These are phyloP conservation scores for Noccaea bulbosa DNA, from an alignment of 345 rosid genomes.

Conservation along the genomic window DNA sequence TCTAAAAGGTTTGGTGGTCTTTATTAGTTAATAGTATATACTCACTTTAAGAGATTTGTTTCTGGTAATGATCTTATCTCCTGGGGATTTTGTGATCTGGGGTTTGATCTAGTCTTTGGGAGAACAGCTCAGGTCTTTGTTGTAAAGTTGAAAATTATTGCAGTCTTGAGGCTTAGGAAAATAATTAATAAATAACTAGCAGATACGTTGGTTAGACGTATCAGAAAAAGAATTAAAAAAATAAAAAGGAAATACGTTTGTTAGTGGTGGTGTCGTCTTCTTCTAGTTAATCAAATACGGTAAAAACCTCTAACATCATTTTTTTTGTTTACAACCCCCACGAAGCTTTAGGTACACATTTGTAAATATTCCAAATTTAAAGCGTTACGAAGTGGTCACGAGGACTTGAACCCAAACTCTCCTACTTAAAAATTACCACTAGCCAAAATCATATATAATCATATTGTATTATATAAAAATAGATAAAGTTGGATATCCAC, in stretches of 20 bases:
- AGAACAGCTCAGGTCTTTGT: slow-evolving; percentile 69
- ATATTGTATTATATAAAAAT: too few relatives aligned
- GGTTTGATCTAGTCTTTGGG: slow-evolving; percentile 35
- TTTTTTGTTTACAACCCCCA: too few relatives aligned
- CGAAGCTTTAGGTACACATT: too few relatives aligned
- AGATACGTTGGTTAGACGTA: slow-evolving; percentile 48
- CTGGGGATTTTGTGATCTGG: slow-evolving; percentile 48
- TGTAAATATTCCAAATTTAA: too few relatives aligned
- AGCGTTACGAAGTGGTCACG: too few relatives aligned
- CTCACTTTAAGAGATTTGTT: slow-evolving; percentile 28
- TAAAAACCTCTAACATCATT: too few relatives aligned
- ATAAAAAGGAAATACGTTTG: slow-evolving; percentile 29
- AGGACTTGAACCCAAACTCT: too few relatives aligned
- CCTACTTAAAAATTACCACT: too few relatives aligned
- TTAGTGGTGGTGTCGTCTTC: slow-evolving; percentile 41
- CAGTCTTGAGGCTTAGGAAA: slow-evolving; percentile 29
- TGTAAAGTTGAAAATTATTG: slow-evolving; percentile 67
- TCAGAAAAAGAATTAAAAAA: slow-evolving; percentile 15
- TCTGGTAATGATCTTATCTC: slow-evolving; percentile 47
- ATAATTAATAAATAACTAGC: slow-evolving; percentile 21
- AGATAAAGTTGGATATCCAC: too few relatives aligned
- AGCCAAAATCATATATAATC: too few relatives aligned
- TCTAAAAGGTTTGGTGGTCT: slow-evolving; percentile 20
- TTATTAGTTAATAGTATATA: slow-evolving; percentile 10
- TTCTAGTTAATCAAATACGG: background rate